Base-by-base conservation (phyloP, 257 asterid species). In the Solanum microdontum region DNA sequence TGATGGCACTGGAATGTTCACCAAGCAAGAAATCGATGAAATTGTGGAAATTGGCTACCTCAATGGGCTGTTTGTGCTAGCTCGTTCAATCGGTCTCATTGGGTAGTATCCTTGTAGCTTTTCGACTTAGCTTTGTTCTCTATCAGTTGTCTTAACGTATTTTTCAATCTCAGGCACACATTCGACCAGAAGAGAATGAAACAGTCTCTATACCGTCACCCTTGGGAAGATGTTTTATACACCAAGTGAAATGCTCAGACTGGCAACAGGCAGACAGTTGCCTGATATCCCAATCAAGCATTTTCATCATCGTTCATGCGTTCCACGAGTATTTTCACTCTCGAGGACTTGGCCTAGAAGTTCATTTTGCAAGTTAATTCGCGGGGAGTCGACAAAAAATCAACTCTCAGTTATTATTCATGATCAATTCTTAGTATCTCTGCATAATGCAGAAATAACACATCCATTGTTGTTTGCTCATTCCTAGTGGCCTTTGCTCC, bases 181-280 rank as follows among this genome's bases (percentile, higher is more conserved):
- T 94, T 95, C 82, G 98, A 97, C 91, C 98, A 97, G 89, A 97
- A 97, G 96, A 94, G 99, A 88, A 87, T 97, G 94, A 97, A 97
- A 89, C 98, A 95, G 90, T 98, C 99, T 30, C 96, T 95, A 15
- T 97, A 95, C 92, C 98, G 98, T 90, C 99, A 97, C 91, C 98
- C 99, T 2, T 97, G 99, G 98, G 98, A 97, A 93, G 98, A 95
- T 85, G 99, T 95, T 82, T 95, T 95, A 84, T 97, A 97, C 95
- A 95, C 98, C 93, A 94, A 95, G 94, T 97, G 92, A 93, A 90
- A 79, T 62, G 48, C 58, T 87, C 64, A 68, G 7, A 82, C 26
- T 23, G 43, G 40, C 60, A 83, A 60, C 70, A 51, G 79, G 36
- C 84, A n/a, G 33, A 26, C 30, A 80, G 85, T 84, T 70, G 85